Conservation (phyloP, 805 yeast species). For the Cyberlindnera nakhonratchasimensis region DNA sequence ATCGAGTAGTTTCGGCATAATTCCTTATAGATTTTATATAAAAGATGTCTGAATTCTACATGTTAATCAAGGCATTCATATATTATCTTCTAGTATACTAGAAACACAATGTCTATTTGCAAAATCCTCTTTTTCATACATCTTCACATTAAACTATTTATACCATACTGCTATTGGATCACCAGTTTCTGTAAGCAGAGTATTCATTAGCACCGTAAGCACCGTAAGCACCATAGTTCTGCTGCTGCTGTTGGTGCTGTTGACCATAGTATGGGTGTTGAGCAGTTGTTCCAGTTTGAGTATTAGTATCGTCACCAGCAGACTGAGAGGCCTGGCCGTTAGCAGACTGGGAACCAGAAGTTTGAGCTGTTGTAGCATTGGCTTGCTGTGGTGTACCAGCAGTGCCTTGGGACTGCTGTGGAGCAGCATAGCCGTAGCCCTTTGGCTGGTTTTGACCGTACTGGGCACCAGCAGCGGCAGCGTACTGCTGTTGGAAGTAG, state of each 20-base stretch:
- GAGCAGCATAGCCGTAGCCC: conserved; percentile 21
- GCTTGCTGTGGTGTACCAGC: conserved; percentile 13
- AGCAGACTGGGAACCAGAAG: conserved; percentile 12
- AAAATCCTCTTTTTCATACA: conserved; percentile 1
- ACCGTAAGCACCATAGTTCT: conserved; percentile 11
- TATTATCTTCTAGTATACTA: not conserved
- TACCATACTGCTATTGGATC: not conserved
- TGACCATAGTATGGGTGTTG: conserved; percentile 29
- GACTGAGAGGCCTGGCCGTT: conserved; percentile 12
- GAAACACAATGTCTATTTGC: not conserved
- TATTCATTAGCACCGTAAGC: conserved; percentile 19
- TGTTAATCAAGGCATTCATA: not conserved
- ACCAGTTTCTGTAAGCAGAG: conserved; percentile 17
- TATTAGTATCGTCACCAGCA: conserved; percentile 19
- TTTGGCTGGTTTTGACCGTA: conserved; percentile 23
- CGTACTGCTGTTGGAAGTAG: conserved; percentile 18
- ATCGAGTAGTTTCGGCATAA: not conserved
- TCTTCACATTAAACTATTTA: conserved; percentile 6
- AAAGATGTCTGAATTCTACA: too few relatives aligned
- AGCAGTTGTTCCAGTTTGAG: conserved; percentile 15
- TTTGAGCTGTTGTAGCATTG: conserved; percentile 13
- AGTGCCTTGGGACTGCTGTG: conserved; percentile 12
- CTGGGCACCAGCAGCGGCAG: conserved; percentile 11
- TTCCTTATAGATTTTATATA: not conserved
- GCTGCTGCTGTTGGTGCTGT: conserved; percentile 23